phyloP scores from a whole-genome alignment of 2,329 filamentous ascomycete genomes.

The Penicillium griseofulvum region DNA sequence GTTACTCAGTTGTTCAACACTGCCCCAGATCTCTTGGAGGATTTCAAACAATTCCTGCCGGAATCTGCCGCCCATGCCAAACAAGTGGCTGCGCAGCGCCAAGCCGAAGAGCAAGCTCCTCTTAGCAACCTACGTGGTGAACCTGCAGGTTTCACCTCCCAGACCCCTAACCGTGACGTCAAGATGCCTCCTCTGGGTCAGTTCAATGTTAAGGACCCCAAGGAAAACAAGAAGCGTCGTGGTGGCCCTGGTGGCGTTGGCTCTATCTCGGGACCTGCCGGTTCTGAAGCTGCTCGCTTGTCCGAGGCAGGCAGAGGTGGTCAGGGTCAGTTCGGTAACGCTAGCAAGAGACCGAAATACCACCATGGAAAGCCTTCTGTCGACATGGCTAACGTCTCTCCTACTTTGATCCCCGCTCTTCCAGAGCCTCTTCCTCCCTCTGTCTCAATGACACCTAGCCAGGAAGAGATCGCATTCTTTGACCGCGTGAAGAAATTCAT shows the following conservation, averaged over 20 bases:
- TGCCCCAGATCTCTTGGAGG: constrained; percentile 90
- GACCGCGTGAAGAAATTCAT: constrained; percentile 96
- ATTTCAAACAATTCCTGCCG: constrained; percentile 97
- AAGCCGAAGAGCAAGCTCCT: constrained; percentile 67
- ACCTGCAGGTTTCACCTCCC: constrained; percentile 45
- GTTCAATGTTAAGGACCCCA: constrained; percentile 82
- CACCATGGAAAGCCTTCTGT: constrained; percentile 63
- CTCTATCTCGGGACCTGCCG: constrained; percentile 35
- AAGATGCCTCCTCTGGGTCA: constrained; percentile 93
- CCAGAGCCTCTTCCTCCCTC: constrained; percentile 83
- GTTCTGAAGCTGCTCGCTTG: constrained; percentile 32
- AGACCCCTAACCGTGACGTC: constrained; percentile 52
- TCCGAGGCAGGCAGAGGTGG: constrained; percentile 36
- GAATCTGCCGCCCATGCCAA: constrained; percentile 75
- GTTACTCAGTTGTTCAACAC: constrained; percentile 92
- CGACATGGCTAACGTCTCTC: constrained; percentile 65
- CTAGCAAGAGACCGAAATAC: constrained; percentile 68
- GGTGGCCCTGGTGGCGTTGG: constrained; percentile 51
- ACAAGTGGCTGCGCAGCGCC: constrained; percentile 57
- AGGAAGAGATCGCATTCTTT: constrained; percentile 90
- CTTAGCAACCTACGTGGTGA: constrained; percentile 62
- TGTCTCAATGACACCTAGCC: constrained; percentile 67
- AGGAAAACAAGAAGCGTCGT: constrained; percentile 86
- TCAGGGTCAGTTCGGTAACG: constrained; percentile 41
- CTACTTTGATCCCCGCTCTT: constrained; percentile 81